Conservation (phyloP, 2,329 filamentous ascomycete genomes). For the Didymella glomerata region DNA sequence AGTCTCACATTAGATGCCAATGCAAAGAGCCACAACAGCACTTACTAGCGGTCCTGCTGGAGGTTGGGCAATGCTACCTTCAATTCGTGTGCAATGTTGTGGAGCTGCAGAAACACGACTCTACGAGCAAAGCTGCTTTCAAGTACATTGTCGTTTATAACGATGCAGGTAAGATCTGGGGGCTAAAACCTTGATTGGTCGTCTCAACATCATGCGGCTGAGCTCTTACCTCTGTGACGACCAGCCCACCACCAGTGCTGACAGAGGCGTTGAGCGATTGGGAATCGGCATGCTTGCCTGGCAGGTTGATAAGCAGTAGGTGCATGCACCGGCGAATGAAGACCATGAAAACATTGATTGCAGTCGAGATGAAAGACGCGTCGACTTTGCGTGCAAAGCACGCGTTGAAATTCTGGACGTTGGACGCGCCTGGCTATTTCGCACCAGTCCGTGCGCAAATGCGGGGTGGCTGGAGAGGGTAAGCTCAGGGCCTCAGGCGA, state of each 20-base stretch:
- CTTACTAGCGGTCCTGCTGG: slow-evolving; percentile 1
- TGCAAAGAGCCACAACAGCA: neutral
- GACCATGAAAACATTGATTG: neutral
- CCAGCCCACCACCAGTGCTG: neutral
- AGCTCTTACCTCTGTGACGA: neutral
- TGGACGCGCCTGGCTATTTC: neutral
- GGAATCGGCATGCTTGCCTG: slow-evolving; percentile 1
- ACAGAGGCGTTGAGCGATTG: slow-evolving; percentile 2
- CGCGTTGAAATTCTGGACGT: neutral
- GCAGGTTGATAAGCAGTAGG: neutral
- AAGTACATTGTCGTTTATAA: neutral
- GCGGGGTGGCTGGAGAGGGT: neutral
- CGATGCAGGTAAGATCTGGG: slow-evolving; percentile 1
- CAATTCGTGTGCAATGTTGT: neutral
- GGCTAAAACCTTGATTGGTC: neutral
- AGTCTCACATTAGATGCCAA: neutral
- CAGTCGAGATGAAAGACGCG: neutral
- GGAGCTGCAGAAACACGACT: neutral
- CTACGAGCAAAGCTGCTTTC: neutral
- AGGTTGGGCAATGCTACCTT: neutral
- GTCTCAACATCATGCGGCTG: slow-evolving; percentile 2
- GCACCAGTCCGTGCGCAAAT: slow-evolving; percentile 6
- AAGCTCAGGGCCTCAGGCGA: neutral
- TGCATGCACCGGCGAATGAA: neutral
- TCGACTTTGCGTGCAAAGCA: neutral